Conservation (phyloP, 2,329 filamentous ascomycete genomes). For the Fusarium verticillioides region DNA sequence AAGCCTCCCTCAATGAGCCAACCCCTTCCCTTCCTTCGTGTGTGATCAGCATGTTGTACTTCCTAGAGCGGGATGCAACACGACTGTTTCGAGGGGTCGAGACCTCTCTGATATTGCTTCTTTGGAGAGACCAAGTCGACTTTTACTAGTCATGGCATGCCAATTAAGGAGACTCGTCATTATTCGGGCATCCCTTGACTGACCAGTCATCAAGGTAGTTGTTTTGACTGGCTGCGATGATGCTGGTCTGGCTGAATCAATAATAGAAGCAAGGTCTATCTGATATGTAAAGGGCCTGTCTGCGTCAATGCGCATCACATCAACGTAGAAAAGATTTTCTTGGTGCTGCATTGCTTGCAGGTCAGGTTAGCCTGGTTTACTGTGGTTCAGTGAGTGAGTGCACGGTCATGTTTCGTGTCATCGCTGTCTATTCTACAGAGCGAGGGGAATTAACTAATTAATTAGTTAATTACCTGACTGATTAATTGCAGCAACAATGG, state of each 20-base stretch:
- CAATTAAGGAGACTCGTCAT: slow-evolving; percentile 3
- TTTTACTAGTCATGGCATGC: slow-evolving; percentile 12
- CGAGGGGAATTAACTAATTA: neutral
- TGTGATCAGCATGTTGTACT: slow-evolving; percentile 31
- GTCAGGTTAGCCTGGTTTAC: slow-evolving; percentile 11
- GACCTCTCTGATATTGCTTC: slow-evolving; percentile 15
- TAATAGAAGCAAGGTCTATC: slow-evolving; percentile 5
- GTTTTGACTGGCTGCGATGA: neutral
- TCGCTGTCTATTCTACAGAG: neutral
- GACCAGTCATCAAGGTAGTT: neutral
- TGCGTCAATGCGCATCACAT: slow-evolving; percentile 20
- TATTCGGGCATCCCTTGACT: neutral
- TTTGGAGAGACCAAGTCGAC: neutral
- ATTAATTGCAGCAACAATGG: neutral
- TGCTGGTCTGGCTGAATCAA: slow-evolving; percentile 16
- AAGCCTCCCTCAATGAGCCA: slow-evolving; percentile 20
- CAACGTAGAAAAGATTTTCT: slow-evolving; percentile 8
- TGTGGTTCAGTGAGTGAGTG: slow-evolving; percentile 7
- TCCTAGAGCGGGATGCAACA: slow-evolving; percentile 26
- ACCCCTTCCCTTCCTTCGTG: slow-evolving; percentile 17
- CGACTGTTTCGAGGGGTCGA: slow-evolving; percentile 23
- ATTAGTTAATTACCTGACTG: neutral
- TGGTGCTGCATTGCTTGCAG: slow-evolving; percentile 21
- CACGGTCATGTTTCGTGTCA: slow-evolving; percentile 15
- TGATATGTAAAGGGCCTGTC: neutral